Evolutionary conservation across 345 rosid genomes (phyloP).

Genomic region (Eucalyptus shirleyi): DNA sequence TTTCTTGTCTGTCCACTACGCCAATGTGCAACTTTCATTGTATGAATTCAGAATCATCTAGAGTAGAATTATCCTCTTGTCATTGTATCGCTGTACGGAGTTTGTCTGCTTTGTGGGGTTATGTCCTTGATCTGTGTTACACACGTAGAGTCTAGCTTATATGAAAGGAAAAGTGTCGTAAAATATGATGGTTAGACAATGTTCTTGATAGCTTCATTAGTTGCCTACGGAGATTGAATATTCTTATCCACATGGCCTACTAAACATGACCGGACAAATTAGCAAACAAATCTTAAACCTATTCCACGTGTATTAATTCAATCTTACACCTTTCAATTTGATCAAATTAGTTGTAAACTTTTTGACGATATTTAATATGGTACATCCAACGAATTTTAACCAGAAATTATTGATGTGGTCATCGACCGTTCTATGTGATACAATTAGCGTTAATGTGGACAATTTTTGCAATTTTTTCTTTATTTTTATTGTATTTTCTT

Average conservation of each 20-base stretch:
- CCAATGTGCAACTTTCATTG: neutral
- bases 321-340: too few species aligned
- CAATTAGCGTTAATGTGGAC: neutral
- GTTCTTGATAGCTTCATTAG: neutral
- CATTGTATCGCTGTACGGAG: neutral
- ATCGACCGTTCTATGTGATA: rapidly evolving
- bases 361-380: too few species aligned
- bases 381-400: neutral
- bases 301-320: too few species aligned
- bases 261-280: neutral
- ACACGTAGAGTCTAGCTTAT: neutral
- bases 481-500: too few species aligned
- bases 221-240: neutral
- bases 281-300: too few species aligned
- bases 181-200: neutral
- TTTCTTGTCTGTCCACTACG: neutral
- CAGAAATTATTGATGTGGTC: neutral
- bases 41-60: neutral
- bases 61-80: neutral
- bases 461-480: too few species aligned
- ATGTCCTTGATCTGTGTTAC: neutral
- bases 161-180: neutral
- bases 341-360: neutral
- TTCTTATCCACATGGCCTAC: neutral
- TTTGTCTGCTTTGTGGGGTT: neutral